Evolutionary conservation across 345 rosid species (phyloP).

Genomic region (Salix koriyanagi): DNA sequence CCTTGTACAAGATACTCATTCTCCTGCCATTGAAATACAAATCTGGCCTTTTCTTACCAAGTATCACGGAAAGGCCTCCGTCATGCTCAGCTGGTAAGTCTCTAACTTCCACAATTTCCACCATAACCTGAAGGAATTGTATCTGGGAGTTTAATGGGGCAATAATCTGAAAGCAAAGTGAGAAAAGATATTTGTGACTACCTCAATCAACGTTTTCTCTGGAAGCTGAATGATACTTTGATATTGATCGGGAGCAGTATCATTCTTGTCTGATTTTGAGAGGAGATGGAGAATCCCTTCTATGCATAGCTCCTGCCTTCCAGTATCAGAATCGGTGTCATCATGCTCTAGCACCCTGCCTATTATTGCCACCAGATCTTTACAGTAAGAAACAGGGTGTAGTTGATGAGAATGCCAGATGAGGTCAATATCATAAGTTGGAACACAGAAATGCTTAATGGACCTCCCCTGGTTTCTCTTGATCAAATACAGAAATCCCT

Average conservation of each 20-base stretch:
- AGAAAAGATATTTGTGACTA: neutral
- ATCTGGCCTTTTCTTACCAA: slow-evolving; percentile 19
- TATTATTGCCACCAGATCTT: slow-evolving; percentile 18
- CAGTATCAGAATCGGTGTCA: slow-evolving; percentile 10
- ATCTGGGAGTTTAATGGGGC: neutral
- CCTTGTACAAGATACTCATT: slow-evolving; percentile 16
- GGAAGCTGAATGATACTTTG: neutral
- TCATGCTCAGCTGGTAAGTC: slow-evolving; percentile 2
- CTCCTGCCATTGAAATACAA: slow-evolving; percentile 10
- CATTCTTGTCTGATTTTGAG: slow-evolving; percentile 4
- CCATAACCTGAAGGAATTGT: slow-evolving; percentile 7
- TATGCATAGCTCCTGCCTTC: slow-evolving; percentile 11
- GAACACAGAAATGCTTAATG: slow-evolving; percentile 20
- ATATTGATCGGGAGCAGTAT: neutral
- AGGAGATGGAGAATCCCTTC: slow-evolving; percentile 8
- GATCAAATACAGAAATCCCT: slow-evolving; percentile 32
- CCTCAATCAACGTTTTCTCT: slow-evolving; percentile 17
- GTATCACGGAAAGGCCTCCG: slow-evolving; percentile 8
- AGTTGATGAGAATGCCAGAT: slow-evolving; percentile 28
- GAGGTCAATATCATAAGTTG: slow-evolving; percentile 35
- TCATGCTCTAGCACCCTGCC: slow-evolving; percentile 6
- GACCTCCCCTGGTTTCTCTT: slow-evolving; percentile 26
- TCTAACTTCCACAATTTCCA: slow-evolving; percentile 16
- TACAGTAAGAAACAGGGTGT: slow-evolving; percentile 14
- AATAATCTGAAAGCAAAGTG: neutral